These are phyloP conservation scores for Polygonum maritimum DNA, from an alignment of 148 eudicot genomes.

Conservation along the genomic window DNA sequence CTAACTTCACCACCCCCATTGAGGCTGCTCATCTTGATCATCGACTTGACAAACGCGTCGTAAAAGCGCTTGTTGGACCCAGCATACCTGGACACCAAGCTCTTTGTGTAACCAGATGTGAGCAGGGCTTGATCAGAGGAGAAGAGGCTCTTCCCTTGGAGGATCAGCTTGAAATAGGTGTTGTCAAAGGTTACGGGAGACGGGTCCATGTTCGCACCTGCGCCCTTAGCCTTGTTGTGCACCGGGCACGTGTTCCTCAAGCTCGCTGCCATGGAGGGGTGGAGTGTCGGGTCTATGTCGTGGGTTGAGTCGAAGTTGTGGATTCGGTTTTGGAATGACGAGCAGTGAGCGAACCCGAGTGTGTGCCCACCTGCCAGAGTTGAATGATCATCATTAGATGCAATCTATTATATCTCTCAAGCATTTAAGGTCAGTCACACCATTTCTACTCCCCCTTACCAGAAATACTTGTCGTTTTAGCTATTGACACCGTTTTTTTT, in stretches of 20 bases:
- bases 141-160: constrained; percentile 50
- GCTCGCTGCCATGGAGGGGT: constrained; percentile 21
- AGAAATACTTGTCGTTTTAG: no score
- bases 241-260: not conserved
- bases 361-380: constrained; percentile 65
- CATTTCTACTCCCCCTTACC: no score
- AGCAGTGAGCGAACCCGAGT: constrained; percentile 88
- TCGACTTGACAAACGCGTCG: constrained; percentile 50
- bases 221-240: constrained; percentile 13
- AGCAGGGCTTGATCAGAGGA: constrained; percentile 58
- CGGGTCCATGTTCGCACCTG: constrained; percentile 49
- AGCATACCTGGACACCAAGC: constrained; percentile 40
- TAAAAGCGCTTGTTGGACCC: constrained; percentile 35
- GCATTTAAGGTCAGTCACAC: no score
- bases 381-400: not conserved
- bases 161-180: constrained; percentile 54
- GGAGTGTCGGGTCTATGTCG: constrained; percentile 48
- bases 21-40: constrained; percentile 78
- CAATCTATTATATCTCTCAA: not conserved
- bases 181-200: constrained; percentile 53
- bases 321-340: constrained; percentile 67
- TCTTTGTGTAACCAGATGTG: constrained; percentile 28
- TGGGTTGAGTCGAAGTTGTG: constrained; percentile 45
- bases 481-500: no score
- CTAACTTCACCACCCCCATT: constrained; percentile 67